Conservation (phyloP, 768 basidiomycete species). For the Mycena rebaudengoi region DNA sequence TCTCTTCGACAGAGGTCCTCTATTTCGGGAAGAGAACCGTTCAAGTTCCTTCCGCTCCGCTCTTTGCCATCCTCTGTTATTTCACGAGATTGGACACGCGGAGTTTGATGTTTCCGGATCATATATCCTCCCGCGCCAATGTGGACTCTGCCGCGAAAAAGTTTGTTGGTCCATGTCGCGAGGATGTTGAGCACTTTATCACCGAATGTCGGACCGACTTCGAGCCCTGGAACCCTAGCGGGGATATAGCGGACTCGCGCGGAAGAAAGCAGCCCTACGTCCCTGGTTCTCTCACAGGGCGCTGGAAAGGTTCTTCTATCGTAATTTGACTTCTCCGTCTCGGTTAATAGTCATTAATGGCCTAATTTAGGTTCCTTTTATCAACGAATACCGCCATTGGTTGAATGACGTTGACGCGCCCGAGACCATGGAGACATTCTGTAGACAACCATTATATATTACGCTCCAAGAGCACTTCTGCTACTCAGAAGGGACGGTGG, state of each 20-base stretch:
- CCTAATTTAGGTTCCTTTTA: conserved; percentile 26
- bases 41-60: conserved; percentile 50
- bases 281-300: conserved; percentile 54
- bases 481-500: conserved; percentile 31
- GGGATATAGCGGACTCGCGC: conserved; percentile 1
- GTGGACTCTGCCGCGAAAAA: conserved; percentile 44
- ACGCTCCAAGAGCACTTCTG: conserved; percentile 58
- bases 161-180: conserved; percentile 56
- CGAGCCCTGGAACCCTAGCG: conserved; percentile 35
- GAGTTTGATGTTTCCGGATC: conserved; percentile 47
- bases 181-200: conserved; percentile 56
- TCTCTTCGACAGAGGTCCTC: conserved; percentile 40
- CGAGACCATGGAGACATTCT: conserved; percentile 41
- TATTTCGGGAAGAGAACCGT: conserved; percentile 54
- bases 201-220: conserved; percentile 52
- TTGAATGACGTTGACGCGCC: conserved; percentile 42
- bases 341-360: not conserved
- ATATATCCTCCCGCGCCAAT: conserved; percentile 39
- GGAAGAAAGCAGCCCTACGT: conserved; percentile 39
- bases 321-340: conserved; percentile 38
- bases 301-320: conserved; percentile 59
- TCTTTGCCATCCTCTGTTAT: conserved; percentile 58
- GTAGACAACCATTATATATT: conserved; percentile 57
- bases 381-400: conserved; percentile 50
- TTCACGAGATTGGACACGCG: conserved; percentile 51